Percentiles rank a stretch among this genome's conserved stretches.
These are phyloP conservation scores for Mrakiaceae sp. DNA, from an alignment of 1,284 basidiomycete species.

Conservation along the genomic window DNA sequence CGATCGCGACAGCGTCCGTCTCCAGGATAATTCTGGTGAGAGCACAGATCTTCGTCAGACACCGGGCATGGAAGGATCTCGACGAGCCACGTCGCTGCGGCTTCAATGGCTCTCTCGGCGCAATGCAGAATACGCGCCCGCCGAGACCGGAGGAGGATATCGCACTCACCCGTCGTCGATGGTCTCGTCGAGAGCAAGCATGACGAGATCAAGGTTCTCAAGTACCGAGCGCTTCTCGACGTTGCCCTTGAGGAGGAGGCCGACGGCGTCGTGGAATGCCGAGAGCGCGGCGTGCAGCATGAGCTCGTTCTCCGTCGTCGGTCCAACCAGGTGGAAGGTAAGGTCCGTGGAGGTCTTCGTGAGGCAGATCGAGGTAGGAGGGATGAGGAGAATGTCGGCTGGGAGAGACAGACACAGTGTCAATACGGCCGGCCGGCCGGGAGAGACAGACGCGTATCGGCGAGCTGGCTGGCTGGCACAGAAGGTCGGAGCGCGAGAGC, in stretches of 20 bases:
- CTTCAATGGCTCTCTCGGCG: not conserved
- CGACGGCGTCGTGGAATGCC: constrained; percentile 76
- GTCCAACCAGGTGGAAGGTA: constrained; percentile 87
- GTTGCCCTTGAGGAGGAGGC: constrained; percentile 75
- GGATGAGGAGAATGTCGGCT: constrained; percentile 90
- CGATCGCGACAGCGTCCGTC: constrained; percentile 89
- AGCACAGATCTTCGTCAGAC: not conserved
- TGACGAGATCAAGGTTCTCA: constrained; percentile 87
- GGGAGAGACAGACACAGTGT: not conserved
- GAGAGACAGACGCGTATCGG: no score
- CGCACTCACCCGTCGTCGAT: constrained; percentile 85
- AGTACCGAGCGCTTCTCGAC: constrained; percentile 91
- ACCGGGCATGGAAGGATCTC: not conserved
- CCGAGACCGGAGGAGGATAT: not conserved
- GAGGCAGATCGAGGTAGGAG: constrained; percentile 64
- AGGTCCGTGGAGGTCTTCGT: constrained; percentile 92
- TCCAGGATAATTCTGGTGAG: constrained; percentile 79
- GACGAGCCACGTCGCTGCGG: not conserved
- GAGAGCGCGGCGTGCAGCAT: constrained; percentile 80
- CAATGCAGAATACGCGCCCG: not conserved
- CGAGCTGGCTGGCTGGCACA: no score
- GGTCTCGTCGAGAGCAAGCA: constrained; percentile 91
- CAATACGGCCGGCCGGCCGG: no score
- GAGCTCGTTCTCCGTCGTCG: constrained; percentile 83
- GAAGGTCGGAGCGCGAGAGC: not conserved